Evolutionary conservation across 139 green algal species (phyloP).

Genomic region (Mychonastes homosphaera): DNA sequence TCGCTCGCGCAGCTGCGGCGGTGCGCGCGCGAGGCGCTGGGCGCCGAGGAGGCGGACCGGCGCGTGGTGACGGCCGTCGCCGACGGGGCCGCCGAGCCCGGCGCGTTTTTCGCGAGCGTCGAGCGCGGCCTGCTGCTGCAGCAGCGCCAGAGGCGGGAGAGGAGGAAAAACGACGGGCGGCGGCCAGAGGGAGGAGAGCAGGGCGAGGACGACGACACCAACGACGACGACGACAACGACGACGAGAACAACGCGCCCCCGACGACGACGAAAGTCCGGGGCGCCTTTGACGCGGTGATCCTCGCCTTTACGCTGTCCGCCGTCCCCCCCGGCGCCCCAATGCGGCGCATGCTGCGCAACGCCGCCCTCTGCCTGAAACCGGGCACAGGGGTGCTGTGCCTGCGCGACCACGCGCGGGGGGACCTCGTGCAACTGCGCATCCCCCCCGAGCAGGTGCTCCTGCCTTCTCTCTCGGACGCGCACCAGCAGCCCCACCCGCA

Average conservation of each 20-base stretch:
- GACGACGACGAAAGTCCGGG: no score
- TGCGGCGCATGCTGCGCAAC: conserved; percentile 31
- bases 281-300: conserved; percentile 47
- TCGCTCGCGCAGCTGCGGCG: conserved; percentile 40
- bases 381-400: conserved; percentile 49
- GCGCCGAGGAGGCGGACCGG: conserved; percentile 32
- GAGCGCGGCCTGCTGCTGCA: no score
- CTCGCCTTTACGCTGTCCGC: conserved; percentile 74
- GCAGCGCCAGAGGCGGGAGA: no score
- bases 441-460: conserved; percentile 22
- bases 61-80: conserved; percentile 5
- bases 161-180: no score
- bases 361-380: conserved; percentile 31
- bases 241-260: no score
- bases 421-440: conserved; percentile 63
- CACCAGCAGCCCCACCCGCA: conserved; percentile 4
- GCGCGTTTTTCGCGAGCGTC: no score
- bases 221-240: no score
- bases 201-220: no score
- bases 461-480: not conserved
- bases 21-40: conserved; percentile 22
- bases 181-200: no score
- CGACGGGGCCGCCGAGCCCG: conserved; percentile 7
- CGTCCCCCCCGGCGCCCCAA: conserved; percentile 32
- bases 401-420: conserved; percentile 69